These are phyloP conservation scores for Rhododendron ferrugineum DNA, from an alignment of 148 eudicot species.

Conservation along the genomic window DNA sequence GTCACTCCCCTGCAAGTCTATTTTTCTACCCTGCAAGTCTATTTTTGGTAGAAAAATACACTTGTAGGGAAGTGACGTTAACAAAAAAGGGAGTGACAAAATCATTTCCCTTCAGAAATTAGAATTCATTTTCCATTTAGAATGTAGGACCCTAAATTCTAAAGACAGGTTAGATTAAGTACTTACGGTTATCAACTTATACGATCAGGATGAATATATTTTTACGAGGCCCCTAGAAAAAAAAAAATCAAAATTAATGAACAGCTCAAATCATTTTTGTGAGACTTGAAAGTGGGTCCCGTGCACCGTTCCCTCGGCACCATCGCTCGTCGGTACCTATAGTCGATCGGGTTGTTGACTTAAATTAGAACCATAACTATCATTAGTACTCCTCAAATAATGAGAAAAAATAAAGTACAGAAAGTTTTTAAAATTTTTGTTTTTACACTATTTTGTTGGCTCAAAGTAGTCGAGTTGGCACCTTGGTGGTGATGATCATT, in stretches of 20 bases:
- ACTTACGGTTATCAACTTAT: background rate
- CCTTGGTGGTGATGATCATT: conserved; percentile 44
- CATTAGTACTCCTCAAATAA: background rate
- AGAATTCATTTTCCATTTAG: background rate
- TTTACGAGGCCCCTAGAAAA: background rate
- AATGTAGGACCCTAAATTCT: too few species aligned
- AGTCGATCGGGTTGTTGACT: background rate
- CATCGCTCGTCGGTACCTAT: background rate
- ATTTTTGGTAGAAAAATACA: too few species aligned
- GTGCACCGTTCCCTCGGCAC: too few species aligned
- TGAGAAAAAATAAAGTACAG: background rate
- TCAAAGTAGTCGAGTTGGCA: conserved; percentile 20
- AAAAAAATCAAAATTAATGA: too few species aligned
- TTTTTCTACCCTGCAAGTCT: too few species aligned
- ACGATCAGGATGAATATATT: background rate
- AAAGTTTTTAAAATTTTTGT: background rate
- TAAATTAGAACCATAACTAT: background rate
- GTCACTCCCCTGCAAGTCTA: too few species aligned
- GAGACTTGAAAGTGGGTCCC: too few species aligned
- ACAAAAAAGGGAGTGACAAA: too few species aligned
- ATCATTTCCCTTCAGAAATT: too few species aligned
- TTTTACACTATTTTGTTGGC: background rate
- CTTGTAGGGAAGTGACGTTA: too few species aligned
- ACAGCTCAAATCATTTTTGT: background rate
- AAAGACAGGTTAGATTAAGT: too few species aligned